Evolutionary conservation across 371 early-diverging fungal genomes (phyloP).

Genomic region (Rhizopus arrhizus): DNA sequence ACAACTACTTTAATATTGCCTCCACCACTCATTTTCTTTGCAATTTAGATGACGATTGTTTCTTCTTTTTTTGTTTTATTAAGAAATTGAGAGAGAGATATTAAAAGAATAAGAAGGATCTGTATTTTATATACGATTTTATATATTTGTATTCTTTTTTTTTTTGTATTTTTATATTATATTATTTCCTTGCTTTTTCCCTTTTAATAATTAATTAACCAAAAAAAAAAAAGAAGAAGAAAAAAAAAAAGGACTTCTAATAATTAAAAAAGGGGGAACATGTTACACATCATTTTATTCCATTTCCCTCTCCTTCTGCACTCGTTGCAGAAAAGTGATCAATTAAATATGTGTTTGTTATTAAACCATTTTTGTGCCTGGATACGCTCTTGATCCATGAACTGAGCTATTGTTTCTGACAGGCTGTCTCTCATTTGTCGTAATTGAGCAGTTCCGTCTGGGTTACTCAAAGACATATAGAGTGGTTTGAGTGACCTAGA

Average conservation of each 20-base stretch:
- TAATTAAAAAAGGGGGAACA: neutral
- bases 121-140: too few relatives aligned
- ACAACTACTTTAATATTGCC: constrained; percentile 82
- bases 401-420: constrained; percentile 34
- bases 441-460: constrained; percentile 22
- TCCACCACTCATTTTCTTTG: constrained; percentile 28
- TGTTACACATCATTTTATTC: neutral
- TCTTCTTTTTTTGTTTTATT: neutral
- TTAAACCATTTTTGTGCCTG: constrained; percentile 11
- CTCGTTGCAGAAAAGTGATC: too few relatives aligned
- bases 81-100: neutral
- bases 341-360: constrained; percentile 9
- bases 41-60: neutral
- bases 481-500: constrained; percentile 19
- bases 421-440: constrained; percentile 28
- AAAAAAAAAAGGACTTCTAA: neutral
- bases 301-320: constrained; percentile 1
- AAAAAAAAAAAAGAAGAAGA: neutral
- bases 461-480: constrained; percentile 29
- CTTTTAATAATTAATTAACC: too few relatives aligned
- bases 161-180: neutral
- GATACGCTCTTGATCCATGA: constrained; percentile 39
- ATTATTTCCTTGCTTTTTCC: neutral
- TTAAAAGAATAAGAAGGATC: neutral
- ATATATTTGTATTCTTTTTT: too few relatives aligned